A percentile compares a stretch with the other conserved stretches of the same genome.
phyloP scores from a whole-genome alignment of 176 grass and related monocot genomes.

The Puccinellia tenuiflora region DNA sequence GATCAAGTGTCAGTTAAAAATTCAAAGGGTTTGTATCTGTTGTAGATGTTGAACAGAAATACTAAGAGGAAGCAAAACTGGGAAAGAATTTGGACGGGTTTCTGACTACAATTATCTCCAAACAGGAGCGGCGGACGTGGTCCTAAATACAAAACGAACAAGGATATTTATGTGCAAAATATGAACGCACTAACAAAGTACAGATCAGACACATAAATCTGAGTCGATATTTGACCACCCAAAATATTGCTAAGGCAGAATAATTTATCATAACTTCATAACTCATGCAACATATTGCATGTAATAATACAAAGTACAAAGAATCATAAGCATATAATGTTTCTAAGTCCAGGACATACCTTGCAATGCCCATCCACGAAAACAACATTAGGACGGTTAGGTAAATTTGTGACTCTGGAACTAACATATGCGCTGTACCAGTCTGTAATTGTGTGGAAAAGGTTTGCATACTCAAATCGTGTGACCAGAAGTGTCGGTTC shows the following conservation, averaged over 20 bases:
- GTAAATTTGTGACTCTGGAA: conserved; percentile 66
- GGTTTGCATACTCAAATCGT: conserved; percentile 94
- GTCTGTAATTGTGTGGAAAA: conserved; percentile 98
- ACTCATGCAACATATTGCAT: neutral
- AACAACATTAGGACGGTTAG: conserved; percentile 66
- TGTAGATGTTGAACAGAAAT: neutral
- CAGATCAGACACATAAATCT: neutral
- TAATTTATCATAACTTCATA: neutral
- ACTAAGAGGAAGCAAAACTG: neutral
- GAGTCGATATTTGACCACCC: neutral
- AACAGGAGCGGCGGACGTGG: neutral
- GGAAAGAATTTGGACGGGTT: neutral
- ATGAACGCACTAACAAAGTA: neutral
- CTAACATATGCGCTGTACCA: conserved; percentile 99
- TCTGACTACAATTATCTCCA: neutral
- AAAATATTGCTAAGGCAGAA: neutral
- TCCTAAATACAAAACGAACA: neutral
- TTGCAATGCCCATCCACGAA: conserved; percentile 98
- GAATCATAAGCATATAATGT: neutral
- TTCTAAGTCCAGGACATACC: conserved; percentile 40
- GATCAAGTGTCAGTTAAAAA: neutral
- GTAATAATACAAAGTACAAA: conserved; percentile 7
- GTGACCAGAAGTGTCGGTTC: conserved; percentile 88
- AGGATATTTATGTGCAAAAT: neutral
- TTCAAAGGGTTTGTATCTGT: neutral